phyloP scores from a whole-genome alignment of 768 basidiomycete species.

The Hemileccinum rubropunctum region DNA sequence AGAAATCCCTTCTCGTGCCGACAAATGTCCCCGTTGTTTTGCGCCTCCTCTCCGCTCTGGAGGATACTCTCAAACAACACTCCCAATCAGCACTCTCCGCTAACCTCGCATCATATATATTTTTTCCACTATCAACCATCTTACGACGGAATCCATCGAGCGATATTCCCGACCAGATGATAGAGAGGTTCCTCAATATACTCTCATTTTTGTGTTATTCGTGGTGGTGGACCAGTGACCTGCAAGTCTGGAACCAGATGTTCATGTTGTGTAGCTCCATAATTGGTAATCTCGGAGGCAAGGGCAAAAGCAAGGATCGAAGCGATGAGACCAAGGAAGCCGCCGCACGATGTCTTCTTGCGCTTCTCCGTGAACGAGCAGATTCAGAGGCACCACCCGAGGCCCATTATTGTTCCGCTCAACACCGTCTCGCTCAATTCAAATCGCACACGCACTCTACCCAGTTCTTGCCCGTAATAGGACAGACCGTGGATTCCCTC shows the following conservation, averaged over 20 bases:
- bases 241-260: slow-evolving; percentile 77
- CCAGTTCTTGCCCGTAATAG: slow-evolving; percentile 72
- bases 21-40: slow-evolving; percentile 45
- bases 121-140: slow-evolving; percentile 85
- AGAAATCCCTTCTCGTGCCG: slow-evolving; percentile 61
- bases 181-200: slow-evolving; percentile 68
- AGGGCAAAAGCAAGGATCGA: slow-evolving; percentile 62
- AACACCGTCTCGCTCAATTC: slow-evolving; percentile 39
- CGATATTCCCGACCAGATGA: slow-evolving; percentile 72
- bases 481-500: slow-evolving; percentile 78
- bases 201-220: slow-evolving; percentile 57
- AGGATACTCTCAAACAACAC: slow-evolving; percentile 44
- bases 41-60: slow-evolving; percentile 53
- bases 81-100: slow-evolving; percentile 44
- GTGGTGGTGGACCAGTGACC: slow-evolving; percentile 87
- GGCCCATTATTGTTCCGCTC: slow-evolving; percentile 8
- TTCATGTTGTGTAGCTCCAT: slow-evolving; percentile 73
- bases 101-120: slow-evolving; percentile 75
- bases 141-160: slow-evolving; percentile 70
- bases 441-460: slow-evolving; percentile 38
- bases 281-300: slow-evolving; percentile 61
- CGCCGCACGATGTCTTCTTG: slow-evolving; percentile 62
- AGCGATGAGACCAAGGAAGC: slow-evolving; percentile 84
- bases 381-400: slow-evolving; percentile 40
- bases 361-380: slow-evolving; percentile 56